phyloP scores from a whole-genome alignment of 164 flowering plant genomes.

The Aristolochia contorta region DNA sequence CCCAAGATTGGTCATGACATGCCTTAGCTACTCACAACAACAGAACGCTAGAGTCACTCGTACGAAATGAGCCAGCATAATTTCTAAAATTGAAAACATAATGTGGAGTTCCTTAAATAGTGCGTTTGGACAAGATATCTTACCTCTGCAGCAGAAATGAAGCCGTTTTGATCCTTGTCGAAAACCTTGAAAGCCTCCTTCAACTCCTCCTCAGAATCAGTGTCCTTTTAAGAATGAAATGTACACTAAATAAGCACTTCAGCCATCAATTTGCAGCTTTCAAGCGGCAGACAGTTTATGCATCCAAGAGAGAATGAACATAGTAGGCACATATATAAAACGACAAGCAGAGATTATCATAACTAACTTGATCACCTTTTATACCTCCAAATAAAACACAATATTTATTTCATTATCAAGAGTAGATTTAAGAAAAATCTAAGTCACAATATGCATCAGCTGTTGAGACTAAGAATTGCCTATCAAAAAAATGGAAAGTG shows the following conservation, averaged over 20 bases:
- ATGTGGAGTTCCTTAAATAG: neutral
- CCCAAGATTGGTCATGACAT: conserved; percentile 56
- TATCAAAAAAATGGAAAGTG: too few relatives aligned
- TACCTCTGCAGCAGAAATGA: conserved; percentile 57
- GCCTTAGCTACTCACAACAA: conserved; percentile 30
- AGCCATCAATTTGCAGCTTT: neutral
- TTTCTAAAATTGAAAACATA: neutral
- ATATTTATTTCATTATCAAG: too few relatives aligned
- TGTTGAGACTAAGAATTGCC: too few relatives aligned
- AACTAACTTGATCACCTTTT: too few relatives aligned
- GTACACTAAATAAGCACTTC: neutral
- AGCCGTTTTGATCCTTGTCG: conserved; percentile 59
- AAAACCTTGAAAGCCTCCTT: conserved; percentile 58
- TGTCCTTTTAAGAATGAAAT: conserved; percentile 17
- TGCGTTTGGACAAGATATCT: neutral
- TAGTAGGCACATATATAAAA: too few relatives aligned
- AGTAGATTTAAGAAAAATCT: too few relatives aligned
- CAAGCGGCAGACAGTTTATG: neutral
- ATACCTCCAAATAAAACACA: too few relatives aligned
- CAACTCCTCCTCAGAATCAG: conserved; percentile 52
- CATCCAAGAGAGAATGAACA: too few relatives aligned
- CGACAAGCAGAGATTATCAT: too few relatives aligned
- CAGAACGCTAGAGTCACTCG: neutral
- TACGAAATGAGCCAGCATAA: neutral
- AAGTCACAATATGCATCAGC: too few relatives aligned